Evolutionary conservation across 257 asterid genomes (phyloP), one percentile per base, ranked within the genome.

Genomic region (Anisodus tanguticus): DNA sequence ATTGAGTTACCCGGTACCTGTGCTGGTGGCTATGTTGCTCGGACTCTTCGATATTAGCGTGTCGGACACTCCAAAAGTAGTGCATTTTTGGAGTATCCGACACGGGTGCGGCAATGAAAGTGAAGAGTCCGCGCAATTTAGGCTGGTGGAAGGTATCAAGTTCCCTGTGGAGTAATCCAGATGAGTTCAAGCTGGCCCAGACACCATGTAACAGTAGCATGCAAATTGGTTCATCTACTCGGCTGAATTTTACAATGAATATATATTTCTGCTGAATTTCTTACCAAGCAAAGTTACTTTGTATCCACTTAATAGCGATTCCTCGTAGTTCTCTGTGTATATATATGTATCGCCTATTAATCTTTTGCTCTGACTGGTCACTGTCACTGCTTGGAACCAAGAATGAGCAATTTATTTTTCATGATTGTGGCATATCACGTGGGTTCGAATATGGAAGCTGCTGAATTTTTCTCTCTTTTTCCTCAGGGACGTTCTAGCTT

Each of bases 401-500:
- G 58, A 71, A 43, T 71, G 58, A 45, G 57, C 58, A 45, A 71
- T 71, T 9, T 53, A 26, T 37, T 77, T 76, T 53, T 54, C 64
- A 8, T 51, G 26, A 53, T 53, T 31, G 64, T 77, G 62, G 26
- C 63, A 19, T 76, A 49, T 26, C 11, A 51, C 4, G 22, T 51
- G 81, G 81, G 47, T 53, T 51, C 11, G 64, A 8, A 82, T 77
- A 68, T 58, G 82, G 85, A 57, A 82, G 81, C 67, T 41, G 60
- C 68, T 74, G 66, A 89, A 86, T 83, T 35, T 57, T 47, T 72
- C 63, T 0, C 60, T 79, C 85, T 19, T 82, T 86, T 70, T 79
- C 86, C 76, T 79, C 95, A 95, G 99, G 97, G 96, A 49, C 92
- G 88, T 83, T 88, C 95, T 77, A 91, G 91, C 90, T 84, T 92